Conservation (phyloP, 768 basidiomycete genomes). For the Amanita jacksonii region DNA sequence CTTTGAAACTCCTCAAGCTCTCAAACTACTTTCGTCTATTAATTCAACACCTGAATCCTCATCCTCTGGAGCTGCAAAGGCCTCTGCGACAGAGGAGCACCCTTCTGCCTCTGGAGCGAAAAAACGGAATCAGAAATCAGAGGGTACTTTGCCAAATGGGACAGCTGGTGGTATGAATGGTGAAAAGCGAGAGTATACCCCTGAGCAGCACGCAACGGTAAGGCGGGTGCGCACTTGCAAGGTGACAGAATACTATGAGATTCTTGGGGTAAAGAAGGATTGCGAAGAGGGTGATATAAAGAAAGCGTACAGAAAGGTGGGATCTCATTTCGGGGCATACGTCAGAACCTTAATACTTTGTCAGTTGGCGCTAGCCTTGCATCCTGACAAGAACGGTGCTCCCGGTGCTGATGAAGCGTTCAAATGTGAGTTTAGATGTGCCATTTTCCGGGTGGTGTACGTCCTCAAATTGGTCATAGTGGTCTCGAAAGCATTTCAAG, state of each 20-base stretch:
- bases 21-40: conserved; percentile 55
- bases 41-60: conserved; percentile 39
- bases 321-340: neutral
- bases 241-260: conserved; percentile 89
- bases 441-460: conserved; percentile 7
- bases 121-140: conserved; percentile 39
- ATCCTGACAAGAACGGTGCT: conserved; percentile 92
- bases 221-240: conserved; percentile 81
- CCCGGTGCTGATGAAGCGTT: conserved; percentile 99
- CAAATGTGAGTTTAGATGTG: conserved; percentile 56
- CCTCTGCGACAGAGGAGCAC: conserved; percentile 45
- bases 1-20: conserved; percentile 70
- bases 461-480: conserved; percentile 36
- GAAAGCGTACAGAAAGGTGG: conserved; percentile 93
- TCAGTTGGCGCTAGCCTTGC: conserved; percentile 79
- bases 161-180: conserved; percentile 53
- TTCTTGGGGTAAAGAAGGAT: conserved; percentile 66
- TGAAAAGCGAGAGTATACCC: conserved; percentile 79
- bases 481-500: conserved; percentile 97
- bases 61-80: conserved; percentile 28
- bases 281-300: conserved; percentile 83
- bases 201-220: conserved; percentile 76
- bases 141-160: conserved; percentile 25
- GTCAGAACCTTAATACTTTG: neutral
- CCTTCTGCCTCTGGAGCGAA: conserved; percentile 66